A percentile compares a stretch with the other conserved stretches of the same genome.
Evolutionary conservation across 75 land plant species (phyloP).

Genomic region (Adiantum capillusveneris): DNA sequence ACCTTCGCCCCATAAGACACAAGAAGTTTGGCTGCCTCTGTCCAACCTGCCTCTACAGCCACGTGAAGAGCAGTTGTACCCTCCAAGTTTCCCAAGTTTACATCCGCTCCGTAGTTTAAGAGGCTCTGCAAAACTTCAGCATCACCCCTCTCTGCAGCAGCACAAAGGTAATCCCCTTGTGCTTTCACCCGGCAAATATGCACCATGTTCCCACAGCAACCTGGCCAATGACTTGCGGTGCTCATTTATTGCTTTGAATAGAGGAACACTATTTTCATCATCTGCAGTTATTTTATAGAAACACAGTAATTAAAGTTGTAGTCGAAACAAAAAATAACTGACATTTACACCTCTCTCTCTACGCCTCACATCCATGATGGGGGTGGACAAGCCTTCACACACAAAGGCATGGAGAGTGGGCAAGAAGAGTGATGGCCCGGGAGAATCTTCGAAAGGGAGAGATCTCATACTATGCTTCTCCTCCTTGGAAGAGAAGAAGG

Average conservation of each 20-base stretch:
- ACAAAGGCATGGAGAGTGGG: too few species aligned
- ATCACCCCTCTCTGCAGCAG: conserved; percentile 50
- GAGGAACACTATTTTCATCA: conserved; percentile 65
- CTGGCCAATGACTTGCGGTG: conserved; percentile 30
- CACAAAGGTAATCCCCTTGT: conserved; percentile 46
- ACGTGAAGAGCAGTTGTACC: conserved; percentile 64
- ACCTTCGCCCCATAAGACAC: conserved; percentile 43
- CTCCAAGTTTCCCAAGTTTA: conserved; percentile 35
- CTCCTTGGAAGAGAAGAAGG: too few species aligned
- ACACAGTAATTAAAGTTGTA: too few species aligned
- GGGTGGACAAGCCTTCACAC: too few species aligned
- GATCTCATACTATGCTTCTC: too few species aligned
- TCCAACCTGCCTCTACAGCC: conserved; percentile 47
- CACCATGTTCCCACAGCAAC: conserved; percentile 55
- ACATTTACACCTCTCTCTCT: too few species aligned
- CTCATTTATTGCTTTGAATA: conserved; percentile 66
- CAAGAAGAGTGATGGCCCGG: too few species aligned
- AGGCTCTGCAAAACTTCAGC: conserved; percentile 46
- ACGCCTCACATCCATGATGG: too few species aligned
- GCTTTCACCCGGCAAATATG: conserved; percentile 34
- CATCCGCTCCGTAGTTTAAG: conserved; percentile 43
- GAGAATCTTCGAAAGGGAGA: too few species aligned
- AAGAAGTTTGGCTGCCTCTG: conserved; percentile 42
- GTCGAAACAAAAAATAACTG: too few species aligned
- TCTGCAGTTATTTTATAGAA: too few species aligned